phyloP scores from a whole-genome alignment of 2,329 filamentous ascomycete genomes.

The Dothidotthia symphoricarpi region DNA sequence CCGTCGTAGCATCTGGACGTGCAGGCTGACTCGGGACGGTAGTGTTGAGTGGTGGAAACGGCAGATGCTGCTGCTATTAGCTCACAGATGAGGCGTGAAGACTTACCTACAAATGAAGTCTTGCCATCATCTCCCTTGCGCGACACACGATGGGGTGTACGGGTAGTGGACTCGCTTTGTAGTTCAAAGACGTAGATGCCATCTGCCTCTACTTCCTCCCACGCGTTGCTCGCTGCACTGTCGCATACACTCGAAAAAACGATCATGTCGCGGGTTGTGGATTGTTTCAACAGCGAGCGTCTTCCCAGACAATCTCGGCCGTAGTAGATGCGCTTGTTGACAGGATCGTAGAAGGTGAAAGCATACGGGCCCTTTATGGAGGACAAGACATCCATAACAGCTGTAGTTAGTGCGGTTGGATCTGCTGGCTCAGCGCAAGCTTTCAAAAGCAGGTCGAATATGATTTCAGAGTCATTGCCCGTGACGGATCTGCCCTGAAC shows the following conservation, averaged over 20 bases:
- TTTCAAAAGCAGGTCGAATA: constrained; percentile 61
- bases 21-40: not conserved
- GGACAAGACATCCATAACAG: constrained; percentile 25
- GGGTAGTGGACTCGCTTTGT: constrained; percentile 1
- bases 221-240: constrained; percentile 48
- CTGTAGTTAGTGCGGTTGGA: constrained; percentile 5
- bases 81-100: constrained; percentile 4
- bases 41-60: constrained; percentile 48
- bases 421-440: constrained; percentile 7
- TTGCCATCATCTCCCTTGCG: constrained; percentile 5
- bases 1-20: constrained; percentile 42
- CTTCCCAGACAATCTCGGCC: constrained; percentile 85
- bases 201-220: constrained; percentile 81
- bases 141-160: constrained; percentile 25
- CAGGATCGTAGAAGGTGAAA: constrained; percentile 76
- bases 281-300: constrained; percentile 67
- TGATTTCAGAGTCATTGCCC: constrained; percentile 74
- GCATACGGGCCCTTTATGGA: constrained; percentile 71
- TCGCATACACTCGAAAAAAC: constrained; percentile 39
- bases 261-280: constrained; percentile 47
- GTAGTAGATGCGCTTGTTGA: constrained; percentile 66
- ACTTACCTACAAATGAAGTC: constrained; percentile 38
- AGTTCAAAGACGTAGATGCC: constrained; percentile 72
- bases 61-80: constrained; percentile 39
- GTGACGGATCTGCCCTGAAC: constrained; percentile 58